Evolutionary conservation across 176 grass and related monocot species (phyloP), one percentile per base, ranked within the genome.

Genomic region (Alloteropsis semialata): DNA sequence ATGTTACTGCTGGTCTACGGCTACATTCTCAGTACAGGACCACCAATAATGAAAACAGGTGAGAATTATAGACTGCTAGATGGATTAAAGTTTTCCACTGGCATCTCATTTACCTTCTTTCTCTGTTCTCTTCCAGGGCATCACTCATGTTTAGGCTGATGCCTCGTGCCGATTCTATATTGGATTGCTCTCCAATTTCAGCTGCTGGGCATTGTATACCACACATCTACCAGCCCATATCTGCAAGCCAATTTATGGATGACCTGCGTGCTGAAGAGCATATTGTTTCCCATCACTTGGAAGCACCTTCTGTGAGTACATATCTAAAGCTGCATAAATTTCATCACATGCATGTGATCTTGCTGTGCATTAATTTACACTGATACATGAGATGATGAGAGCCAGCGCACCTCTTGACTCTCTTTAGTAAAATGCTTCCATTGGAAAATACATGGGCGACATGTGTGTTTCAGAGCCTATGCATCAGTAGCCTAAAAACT

Each of bases 81-180:
- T 83, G 55, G 32, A 34, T 74, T 38, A 14, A 24, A 54, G 3
- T 55, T 56, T 74, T 63, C 58, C 68, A 60, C 27, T 30, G 32
- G 36, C 65, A 81, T 49, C 39, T 49, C 50, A 37, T 87, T 36
- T 82, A n/a, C 34, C 33, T 71, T 34, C 8, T 80, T 34, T 41
- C 9, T 51, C 37, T 71, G 5, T 75, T 76, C 39, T 72, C 33
- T 73, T 89, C 84, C 77, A 93, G 94, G 89, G 81, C 82, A 87
- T 91, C 91, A 27, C 94, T 97, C 58, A 89, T 87, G 59, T 97
- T 93, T 89, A 93, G 72, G 81, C 58, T 93, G 22, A 89, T 97
- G 86, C 94, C 94, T 77, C 88, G 41, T 87, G 72, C 86, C 69
- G 89, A 83, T 72, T 88, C 88, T 83, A 68, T 91, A 89, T 78